Conservation (phyloP, 768 basidiomycete genomes). For the Hirschioporus abietinus region DNA sequence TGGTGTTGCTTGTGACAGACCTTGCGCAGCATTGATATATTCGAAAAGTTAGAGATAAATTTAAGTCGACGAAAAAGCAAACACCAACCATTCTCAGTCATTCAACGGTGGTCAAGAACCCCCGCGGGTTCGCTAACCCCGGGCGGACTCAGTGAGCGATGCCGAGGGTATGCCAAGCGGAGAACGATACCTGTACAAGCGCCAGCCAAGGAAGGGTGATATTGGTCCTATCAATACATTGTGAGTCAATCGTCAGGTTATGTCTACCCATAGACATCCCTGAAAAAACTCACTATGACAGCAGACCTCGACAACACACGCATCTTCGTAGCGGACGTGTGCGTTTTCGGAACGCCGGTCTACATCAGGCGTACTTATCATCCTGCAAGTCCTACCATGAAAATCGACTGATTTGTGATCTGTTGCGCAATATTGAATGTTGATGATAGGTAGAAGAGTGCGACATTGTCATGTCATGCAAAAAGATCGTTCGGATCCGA, state of each 20-base stretch:
- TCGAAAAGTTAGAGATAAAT: not conserved
- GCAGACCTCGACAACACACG: no score
- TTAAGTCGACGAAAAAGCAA: not conserved
- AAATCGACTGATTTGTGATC: not conserved
- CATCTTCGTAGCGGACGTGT: no score
- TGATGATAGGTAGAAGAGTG: no score
- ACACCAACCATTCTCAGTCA: not conserved
- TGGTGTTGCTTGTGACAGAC: not conserved
- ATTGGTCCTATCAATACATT: not conserved
- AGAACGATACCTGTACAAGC: not conserved
- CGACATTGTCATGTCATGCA: no score
- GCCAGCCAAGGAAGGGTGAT: not conserved
- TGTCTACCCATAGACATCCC: not conserved
- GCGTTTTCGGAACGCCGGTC: no score
- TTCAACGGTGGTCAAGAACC: not conserved
- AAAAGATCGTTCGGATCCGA: no score
- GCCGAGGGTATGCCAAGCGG: not conserved
- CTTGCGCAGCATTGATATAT: not conserved
- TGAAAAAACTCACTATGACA: not conserved
- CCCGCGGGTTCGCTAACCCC: no score
- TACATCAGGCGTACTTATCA: no score
- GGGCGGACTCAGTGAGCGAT: not conserved
- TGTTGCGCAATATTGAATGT: not conserved
- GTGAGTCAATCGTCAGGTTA: not conserved
- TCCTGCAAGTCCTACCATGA: no score